These are phyloP conservation scores for Trichoderma sp. DNA, from an alignment of 2,329 filamentous ascomycete species.

Conservation along the genomic window DNA sequence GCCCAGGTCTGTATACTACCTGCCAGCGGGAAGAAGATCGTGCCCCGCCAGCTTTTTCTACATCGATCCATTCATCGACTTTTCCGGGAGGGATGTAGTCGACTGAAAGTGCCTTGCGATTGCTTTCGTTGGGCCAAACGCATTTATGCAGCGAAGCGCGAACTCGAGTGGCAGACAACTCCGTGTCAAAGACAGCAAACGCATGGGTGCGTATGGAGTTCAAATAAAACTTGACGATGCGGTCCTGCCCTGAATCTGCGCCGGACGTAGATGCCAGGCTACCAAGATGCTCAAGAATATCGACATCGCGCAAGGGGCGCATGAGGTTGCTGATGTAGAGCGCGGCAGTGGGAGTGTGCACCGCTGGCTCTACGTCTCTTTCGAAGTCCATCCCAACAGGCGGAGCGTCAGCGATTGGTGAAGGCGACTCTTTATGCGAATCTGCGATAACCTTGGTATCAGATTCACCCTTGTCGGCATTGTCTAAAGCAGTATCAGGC, in stretches of 20 bases:
- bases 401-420: background rate
- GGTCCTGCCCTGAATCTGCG: slow-evolving; percentile 52
- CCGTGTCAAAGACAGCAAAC: slow-evolving; percentile 72
- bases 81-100: slow-evolving; percentile 85
- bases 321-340: slow-evolving; percentile 91
- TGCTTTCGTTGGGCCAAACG: slow-evolving; percentile 86
- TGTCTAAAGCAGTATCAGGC: background rate
- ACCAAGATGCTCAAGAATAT: slow-evolving; percentile 70
- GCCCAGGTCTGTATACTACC: slow-evolving; percentile 67
- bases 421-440: background rate
- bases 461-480: background rate
- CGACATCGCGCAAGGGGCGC: slow-evolving; percentile 74
- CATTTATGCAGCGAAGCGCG: slow-evolving; percentile 75
- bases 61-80: slow-evolving; percentile 73
- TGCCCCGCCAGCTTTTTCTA: slow-evolving; percentile 59
- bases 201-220: slow-evolving; percentile 88
- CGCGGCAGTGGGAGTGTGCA: slow-evolving; percentile 73
- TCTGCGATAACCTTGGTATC: background rate
- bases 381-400: slow-evolving; percentile 41
- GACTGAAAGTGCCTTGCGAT: slow-evolving; percentile 80
- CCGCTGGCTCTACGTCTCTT: slow-evolving; percentile 55
- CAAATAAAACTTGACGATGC: slow-evolving; percentile 72
- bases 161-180: slow-evolving; percentile 74
- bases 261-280: slow-evolving; percentile 63
- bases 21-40: slow-evolving; percentile 64